Base-by-base conservation (phyloP, 1,139 yeast species). In the Lodderomyces metapsilosis region DNA sequence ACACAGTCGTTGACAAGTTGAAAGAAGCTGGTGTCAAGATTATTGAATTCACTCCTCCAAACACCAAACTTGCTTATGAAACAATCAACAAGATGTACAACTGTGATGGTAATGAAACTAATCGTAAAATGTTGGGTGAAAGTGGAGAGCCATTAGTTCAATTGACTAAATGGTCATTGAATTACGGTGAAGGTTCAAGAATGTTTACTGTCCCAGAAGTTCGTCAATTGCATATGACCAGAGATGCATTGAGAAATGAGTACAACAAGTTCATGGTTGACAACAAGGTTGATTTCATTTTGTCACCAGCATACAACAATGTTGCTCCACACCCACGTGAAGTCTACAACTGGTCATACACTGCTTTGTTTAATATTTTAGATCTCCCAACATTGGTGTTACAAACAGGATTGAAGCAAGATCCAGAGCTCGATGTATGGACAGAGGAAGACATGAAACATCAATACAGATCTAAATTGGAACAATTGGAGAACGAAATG, bases 311-410 rank as follows among this genome's bases (percentile, higher is more conserved):
- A 5, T 81, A 82, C 56, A 78, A 77, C 45, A 85, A 85, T 45
- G 85, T 82, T 41, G 89, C 94, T 5, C 88, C 91, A 15, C 76
- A 73, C 38, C 79, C 82, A n/a, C 82, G 78, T 38, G 75, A 77
- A 42, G 76, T 84, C 10, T 77, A 74, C 57, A 82, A 83, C 61
- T 84, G 92, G 92, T 83, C 88, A 3, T 84, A 84, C 64, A 83
- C 89, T 9, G 62, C 87, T 0, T 71, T 84, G 49, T 84, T 80
- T 71, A 83, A 82, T 56, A 56, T 82, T 41, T 61, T 82, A 49
- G 88, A 83, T 56, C 69, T 78, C 52, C 85, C 88, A 37, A 71
- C 81, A 33, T 72, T 81, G 45, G 72, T 71, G 2, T 66, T 80
- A 61, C 88, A 84, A 54, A 75, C 86, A 8, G 84, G 85, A 11